These are phyloP conservation scores for Abelmoschus esculentus DNA, from an alignment of 345 rosid genomes.

Conservation along the genomic window DNA sequence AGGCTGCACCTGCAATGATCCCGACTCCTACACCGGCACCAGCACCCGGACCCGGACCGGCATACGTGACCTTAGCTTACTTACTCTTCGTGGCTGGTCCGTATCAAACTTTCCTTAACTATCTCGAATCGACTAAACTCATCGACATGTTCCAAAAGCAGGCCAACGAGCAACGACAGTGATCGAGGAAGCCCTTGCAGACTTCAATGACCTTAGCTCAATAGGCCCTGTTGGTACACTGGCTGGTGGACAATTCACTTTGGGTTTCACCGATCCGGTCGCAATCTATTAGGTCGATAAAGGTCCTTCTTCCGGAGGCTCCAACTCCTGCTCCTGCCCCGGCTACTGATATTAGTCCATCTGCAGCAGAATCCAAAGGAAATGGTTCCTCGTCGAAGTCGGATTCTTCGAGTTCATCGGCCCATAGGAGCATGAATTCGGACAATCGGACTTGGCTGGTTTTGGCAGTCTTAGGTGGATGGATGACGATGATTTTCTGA, in stretches of 20 bases:
- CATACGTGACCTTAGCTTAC: background rate
- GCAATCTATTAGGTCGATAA: background rate
- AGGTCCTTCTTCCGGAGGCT: background rate
- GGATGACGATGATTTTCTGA: background rate
- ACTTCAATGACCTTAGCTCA: background rate
- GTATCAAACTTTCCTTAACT: background rate
- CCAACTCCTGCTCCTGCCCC: background rate
- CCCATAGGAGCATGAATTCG: background rate
- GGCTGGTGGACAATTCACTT: background rate
- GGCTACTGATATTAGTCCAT: background rate
- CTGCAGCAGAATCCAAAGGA: background rate
- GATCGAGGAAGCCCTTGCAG: constrained; percentile 1
- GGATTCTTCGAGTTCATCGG: background rate
- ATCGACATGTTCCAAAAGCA: background rate
- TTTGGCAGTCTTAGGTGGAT: background rate
- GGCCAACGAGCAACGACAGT: background rate
- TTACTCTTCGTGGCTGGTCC: background rate
- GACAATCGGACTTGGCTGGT: background rate
- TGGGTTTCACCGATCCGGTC: background rate
- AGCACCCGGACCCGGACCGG: background rate
- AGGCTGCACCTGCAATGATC: background rate
- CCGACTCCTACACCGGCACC: background rate
- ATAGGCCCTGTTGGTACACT: background rate
- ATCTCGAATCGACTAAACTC: background rate
- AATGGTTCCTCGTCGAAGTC: background rate